Base-by-base conservation (phyloP, 2,329 filamentous ascomycete species). In the Cladosporium sphaerospermum region DNA sequence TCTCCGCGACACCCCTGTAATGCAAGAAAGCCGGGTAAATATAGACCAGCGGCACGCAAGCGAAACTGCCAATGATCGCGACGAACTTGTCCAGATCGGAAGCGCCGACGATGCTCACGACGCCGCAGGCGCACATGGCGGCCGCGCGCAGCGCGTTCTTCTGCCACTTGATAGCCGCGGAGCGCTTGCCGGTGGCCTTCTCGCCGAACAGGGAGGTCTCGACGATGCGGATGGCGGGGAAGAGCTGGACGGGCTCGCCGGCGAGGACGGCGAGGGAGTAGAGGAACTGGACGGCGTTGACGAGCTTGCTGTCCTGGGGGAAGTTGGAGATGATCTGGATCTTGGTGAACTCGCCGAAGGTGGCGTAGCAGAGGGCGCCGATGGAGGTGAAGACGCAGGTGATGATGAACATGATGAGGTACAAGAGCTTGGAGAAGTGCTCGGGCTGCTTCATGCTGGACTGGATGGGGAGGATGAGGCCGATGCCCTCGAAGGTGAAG, bases 401-500 rank as follows among this genome's bases (percentile, higher is more conserved):
- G 65, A 88, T 87, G 68, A 89, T 75, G 56, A 83, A 64, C 85
- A 89, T 89, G 68, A 89, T 81, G 10, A 80, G 59, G 56, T 77
- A 85, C 1, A 89, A 78, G 3, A 89, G 76, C 53, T 74, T 74
- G 60, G 80, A 77, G 61, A 89, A 89, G 14, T 82, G 77, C 57
- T 87, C 74, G 0, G 86, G 86, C 54, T 83, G 74, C 61, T 80
- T 80, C 86, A 89, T 89, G 53, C 82, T 85, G 8, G 84, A 85
- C 65, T 89, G 84, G 51, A 89, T 89, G 0, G 86, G 86, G 8
- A 89, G 73, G 57, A 89, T 88, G 19, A 89, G 79, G 1, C 86
- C 86, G 44, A 89, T 89, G 45, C 86, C 86, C 65, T 89, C 86
- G 60, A 88, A 89, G 0, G 86, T 88, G 70, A 89, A 89, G 63